Percentiles rank a stretch among this genome's conserved stretches.
phyloP scores from a whole-genome alignment of 352 stramenopile genomes.

The Globisporangium irregulare region DNA sequence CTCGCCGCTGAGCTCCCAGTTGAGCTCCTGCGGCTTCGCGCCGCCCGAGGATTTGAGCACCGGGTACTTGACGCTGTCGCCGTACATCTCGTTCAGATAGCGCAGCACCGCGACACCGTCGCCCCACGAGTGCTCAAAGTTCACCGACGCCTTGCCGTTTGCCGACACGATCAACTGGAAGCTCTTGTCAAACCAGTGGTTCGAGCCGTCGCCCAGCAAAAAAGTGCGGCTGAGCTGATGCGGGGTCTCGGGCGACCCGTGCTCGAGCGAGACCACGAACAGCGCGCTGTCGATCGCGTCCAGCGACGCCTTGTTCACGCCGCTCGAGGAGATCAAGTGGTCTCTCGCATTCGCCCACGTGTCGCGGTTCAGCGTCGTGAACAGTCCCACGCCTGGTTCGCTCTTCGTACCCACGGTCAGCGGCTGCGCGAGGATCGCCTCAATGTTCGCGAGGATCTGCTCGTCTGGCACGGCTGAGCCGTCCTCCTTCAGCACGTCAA shows the following conservation, averaged over 20 bases:
- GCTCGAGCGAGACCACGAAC: constrained; percentile 82
- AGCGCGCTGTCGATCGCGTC: constrained; percentile 84
- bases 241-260: constrained; percentile 49
- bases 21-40: constrained; percentile 38
- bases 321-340: constrained; percentile 45
- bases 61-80: constrained; percentile 71
- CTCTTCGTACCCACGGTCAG: constrained; percentile 33
- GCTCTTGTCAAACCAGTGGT: constrained; percentile 93
- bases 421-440: constrained; percentile 76
- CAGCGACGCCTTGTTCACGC: constrained; percentile 66
- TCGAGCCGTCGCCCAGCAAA: constrained; percentile 75
- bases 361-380: constrained; percentile 85
- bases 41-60: constrained; percentile 39
- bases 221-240: constrained; percentile 75
- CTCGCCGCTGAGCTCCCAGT: constrained; percentile 58
- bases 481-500: constrained; percentile 79
- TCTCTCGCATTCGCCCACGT: constrained; percentile 70
- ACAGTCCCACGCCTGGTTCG: constrained; percentile 58
- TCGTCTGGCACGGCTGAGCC: constrained; percentile 61
- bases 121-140: constrained; percentile 91
- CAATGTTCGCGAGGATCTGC: constrained; percentile 80
- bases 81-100: constrained; percentile 89
- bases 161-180: constrained; percentile 86
- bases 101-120: constrained; percentile 86
- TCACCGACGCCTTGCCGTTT: constrained; percentile 81